phyloP scores from a whole-genome alignment of 441 rosid genomes.

The Pelargonium citronellum region DNA sequence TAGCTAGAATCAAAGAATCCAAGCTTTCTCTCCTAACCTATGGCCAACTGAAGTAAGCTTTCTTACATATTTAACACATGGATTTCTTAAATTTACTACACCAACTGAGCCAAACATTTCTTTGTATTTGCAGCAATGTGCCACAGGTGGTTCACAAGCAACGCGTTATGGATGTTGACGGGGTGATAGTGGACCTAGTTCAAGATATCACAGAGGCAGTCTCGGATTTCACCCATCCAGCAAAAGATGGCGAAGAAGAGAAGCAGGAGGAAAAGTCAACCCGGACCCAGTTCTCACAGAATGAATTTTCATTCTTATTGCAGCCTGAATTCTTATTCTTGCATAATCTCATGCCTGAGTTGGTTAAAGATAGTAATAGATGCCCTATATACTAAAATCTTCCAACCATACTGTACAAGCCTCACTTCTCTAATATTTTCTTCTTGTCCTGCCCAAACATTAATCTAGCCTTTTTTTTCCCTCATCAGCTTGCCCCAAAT shows the following conservation, averaged over 20 bases:
- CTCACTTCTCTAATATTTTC: too few relatives aligned
- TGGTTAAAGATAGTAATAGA: conserved; percentile 16
- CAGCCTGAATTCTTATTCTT: conserved; percentile 14
- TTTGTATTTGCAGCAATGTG: conserved; percentile 36
- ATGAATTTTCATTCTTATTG: conserved; percentile 33
- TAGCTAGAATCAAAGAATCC: conserved; percentile 36
- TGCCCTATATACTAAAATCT: too few relatives aligned
- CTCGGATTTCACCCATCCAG: conserved; percentile 17
- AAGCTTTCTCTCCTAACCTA: conserved; percentile 47
- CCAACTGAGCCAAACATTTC: not conserved
- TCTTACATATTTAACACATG: not conserved
- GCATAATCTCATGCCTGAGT: conserved; percentile 30
- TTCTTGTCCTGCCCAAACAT: too few relatives aligned
- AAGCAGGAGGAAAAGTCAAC: conserved; percentile 14
- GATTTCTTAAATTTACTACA: not conserved
- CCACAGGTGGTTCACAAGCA: conserved; percentile 45
- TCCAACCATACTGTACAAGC: too few relatives aligned
- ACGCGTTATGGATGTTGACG: conserved; percentile 44
- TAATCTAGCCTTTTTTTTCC: too few relatives aligned
- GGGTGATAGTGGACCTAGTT: conserved; percentile 49
- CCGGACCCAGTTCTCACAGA: conserved; percentile 30
- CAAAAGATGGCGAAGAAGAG: conserved; percentile 23
- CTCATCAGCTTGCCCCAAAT: too few relatives aligned
- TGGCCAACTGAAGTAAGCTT: conserved; percentile 51
- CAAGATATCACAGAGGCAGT: conserved; percentile 40